Evolutionary conservation across 108 stramenopile species (phyloP).

Genomic region (Nitzschia sp.): DNA sequence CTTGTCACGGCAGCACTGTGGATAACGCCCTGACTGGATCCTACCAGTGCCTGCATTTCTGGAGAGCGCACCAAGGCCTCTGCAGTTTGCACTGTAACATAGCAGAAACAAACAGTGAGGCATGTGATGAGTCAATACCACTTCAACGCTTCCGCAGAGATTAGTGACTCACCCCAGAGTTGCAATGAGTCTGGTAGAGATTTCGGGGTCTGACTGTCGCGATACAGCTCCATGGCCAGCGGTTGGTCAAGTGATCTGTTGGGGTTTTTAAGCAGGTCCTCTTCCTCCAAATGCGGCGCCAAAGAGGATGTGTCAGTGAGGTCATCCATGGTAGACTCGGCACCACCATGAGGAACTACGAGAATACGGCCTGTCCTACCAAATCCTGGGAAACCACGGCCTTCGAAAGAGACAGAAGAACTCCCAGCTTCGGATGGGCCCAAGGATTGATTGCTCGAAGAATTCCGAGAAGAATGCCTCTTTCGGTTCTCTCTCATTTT

Average conservation of each 20-base stretch:
- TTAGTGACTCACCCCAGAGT: slow-evolving; percentile 28
- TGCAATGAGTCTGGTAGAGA: slow-evolving; percentile 29
- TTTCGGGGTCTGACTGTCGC: neutral
- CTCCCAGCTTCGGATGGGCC: neutral
- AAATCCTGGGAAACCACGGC: neutral
- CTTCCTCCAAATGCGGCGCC: slow-evolving; percentile 4
- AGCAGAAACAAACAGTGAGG: neutral
- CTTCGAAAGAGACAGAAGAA: neutral
- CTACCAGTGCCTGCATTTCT: slow-evolving; percentile 41
- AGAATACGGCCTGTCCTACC: neutral
- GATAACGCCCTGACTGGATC: slow-evolving; percentile 27
- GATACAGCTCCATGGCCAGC: slow-evolving; percentile 10
- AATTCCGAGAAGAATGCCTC: neutral
- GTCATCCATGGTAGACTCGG: neutral
- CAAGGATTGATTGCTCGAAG: neutral
- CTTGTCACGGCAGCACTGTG: slow-evolving; percentile 9
- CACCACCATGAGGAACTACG: neutral
- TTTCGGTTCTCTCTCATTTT: slow-evolving; percentile 1
- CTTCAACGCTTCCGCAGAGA: too few relatives aligned
- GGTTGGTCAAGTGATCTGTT: neutral
- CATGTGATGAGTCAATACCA: too few relatives aligned
- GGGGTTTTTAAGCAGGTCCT: neutral
- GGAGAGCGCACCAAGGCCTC: slow-evolving; percentile 25
- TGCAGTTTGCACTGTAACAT: slow-evolving; percentile 1
- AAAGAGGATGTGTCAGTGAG: slow-evolving; percentile 10